Conservation (phyloP, 192 early-diverging fungal genomes). For the Chytriomyces sp. region DNA sequence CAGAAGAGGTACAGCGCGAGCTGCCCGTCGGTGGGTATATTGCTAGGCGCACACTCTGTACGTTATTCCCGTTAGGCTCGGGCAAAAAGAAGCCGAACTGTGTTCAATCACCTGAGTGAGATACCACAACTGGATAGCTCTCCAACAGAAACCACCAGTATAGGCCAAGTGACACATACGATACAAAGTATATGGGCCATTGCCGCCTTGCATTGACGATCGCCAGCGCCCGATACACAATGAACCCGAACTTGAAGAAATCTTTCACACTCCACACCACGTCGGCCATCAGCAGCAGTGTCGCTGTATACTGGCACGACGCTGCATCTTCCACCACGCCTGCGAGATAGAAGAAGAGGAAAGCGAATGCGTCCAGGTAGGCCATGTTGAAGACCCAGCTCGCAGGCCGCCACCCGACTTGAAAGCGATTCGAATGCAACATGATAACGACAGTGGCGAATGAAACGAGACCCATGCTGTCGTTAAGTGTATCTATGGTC, state of each 20-base stretch:
- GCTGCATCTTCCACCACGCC: too few relatives aligned
- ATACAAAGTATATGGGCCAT: background rate
- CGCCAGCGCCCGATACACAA: background rate
- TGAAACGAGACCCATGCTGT: background rate
- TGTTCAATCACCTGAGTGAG: background rate
- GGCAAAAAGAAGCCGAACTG: too few relatives aligned
- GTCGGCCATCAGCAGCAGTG: background rate
- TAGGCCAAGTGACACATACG: background rate
- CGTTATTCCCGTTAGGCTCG: too few relatives aligned
- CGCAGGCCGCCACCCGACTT: too few relatives aligned
- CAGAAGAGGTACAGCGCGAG: background rate
- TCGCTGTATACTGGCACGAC: too few relatives aligned
- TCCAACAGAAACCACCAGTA: background rate
- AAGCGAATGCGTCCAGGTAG: too few relatives aligned
- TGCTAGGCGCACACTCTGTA: too few relatives aligned
- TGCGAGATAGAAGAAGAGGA: too few relatives aligned
- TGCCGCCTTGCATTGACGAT: background rate
- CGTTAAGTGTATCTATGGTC: background rate
- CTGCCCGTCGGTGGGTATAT: too few relatives aligned
- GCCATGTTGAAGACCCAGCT: too few relatives aligned
- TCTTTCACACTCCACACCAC: background rate
- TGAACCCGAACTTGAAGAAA: background rate
- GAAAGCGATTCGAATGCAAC: too few relatives aligned
- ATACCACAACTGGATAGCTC: background rate
- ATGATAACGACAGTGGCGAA: slow-evolving; percentile 14